Conservation (phyloP, 2,329 filamentous ascomycete genomes). For the Ambrosiella xylebori region DNA sequence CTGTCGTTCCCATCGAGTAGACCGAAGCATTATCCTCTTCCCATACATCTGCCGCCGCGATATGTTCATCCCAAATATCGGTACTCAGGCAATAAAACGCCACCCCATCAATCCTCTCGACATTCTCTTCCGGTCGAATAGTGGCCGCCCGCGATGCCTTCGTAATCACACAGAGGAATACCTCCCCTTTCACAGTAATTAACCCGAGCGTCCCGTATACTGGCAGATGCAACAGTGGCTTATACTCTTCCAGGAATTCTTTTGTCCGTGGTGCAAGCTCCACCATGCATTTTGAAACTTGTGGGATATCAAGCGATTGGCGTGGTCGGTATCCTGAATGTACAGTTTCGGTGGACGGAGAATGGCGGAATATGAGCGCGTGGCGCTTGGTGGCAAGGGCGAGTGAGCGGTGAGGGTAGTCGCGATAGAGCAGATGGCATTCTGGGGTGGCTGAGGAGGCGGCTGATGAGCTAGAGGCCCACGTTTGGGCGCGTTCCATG, state of each 20-base stretch:
- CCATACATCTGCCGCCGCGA: conserved; percentile 32
- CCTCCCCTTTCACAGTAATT: conserved; percentile 66
- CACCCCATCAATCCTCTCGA: conserved; percentile 71
- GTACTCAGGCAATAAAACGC: conserved; percentile 89
- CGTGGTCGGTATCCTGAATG: conserved; percentile 35
- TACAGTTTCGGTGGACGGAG: conserved; percentile 40
- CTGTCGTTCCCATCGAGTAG: conserved; percentile 28
- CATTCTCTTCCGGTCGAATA: conserved; percentile 70
- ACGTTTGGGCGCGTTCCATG: conserved; percentile 13
- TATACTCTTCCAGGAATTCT: conserved; percentile 57
- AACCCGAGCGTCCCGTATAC: conserved; percentile 78
- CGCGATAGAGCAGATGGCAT: conserved; percentile 68
- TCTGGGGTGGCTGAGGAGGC: conserved; percentile 28
- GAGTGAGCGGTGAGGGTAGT: conserved; percentile 74
- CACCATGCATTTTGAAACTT: conserved; percentile 59
- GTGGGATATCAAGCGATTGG: conserved; percentile 22
- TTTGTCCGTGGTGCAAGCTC: conserved; percentile 55
- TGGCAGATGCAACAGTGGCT: conserved; percentile 52
- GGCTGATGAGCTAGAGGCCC: conserved; percentile 11
- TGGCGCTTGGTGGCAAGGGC: conserved; percentile 66
- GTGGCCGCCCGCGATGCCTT: conserved; percentile 62
- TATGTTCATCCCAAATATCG: conserved; percentile 66
- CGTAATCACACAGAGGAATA: conserved; percentile 83
- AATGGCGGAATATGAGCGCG: conserved; percentile 72
- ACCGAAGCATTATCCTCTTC: conserved; percentile 32